Conservation (phyloP, 2,329 filamentous ascomycete genomes). For the Hymenoscyphus fructigenus region DNA sequence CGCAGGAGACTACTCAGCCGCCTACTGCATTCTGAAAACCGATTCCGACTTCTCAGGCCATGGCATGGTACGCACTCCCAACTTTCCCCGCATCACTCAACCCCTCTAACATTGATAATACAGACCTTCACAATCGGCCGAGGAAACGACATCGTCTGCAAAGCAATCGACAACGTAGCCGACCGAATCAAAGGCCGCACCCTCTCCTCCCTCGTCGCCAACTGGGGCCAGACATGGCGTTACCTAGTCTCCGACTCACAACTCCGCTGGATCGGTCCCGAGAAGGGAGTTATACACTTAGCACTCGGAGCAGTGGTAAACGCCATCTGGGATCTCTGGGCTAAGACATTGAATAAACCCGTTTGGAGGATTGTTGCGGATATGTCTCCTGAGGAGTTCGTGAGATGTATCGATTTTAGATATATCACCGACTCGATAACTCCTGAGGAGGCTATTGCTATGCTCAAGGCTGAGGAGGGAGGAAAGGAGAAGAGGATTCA, state of each 20-base stretch:
- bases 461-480: conserved; percentile 64
- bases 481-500: conserved; percentile 70
- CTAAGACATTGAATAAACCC: conserved; percentile 79
- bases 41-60: conserved; percentile 71
- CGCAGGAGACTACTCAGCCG: conserved; percentile 86
- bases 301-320: conserved; percentile 88
- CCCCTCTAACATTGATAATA: neutral
- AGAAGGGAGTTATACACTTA: conserved; percentile 92
- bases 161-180: conserved; percentile 75
- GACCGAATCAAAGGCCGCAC: conserved; percentile 74
- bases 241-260: conserved; percentile 90
- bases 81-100: neutral
- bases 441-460: conserved; percentile 72
- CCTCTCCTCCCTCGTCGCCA: conserved; percentile 70
- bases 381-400: conserved; percentile 85
- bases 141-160: conserved; percentile 89
- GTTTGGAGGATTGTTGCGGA: conserved; percentile 89
- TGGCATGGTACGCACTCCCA: conserved; percentile 61
- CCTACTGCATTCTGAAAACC: conserved; percentile 90
- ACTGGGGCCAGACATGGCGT: conserved; percentile 89
- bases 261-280: conserved; percentile 89
- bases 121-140: conserved; percentile 81
- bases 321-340: conserved; percentile 95
- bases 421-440: conserved; percentile 95
- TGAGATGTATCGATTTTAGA: conserved; percentile 86